Evolutionary conservation across 441 rosid genomes (phyloP).

Genomic region (Eutrema salsugineum): DNA sequence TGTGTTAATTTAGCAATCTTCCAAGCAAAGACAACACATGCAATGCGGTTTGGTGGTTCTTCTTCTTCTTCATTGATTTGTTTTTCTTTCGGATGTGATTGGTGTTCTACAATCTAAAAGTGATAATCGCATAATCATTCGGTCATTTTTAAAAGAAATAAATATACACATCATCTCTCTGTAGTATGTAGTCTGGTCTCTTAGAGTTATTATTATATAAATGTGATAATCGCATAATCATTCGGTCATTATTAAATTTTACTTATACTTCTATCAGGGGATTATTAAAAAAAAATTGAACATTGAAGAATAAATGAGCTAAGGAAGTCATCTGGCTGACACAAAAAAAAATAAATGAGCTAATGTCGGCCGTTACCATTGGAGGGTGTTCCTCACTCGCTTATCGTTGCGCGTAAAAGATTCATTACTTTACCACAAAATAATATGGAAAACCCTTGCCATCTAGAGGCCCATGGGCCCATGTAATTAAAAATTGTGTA

Average conservation of each 20-base stretch:
- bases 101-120: neutral
- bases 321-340: neutral
- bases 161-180: neutral
- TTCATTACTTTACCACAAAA: neutral
- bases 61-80: neutral
- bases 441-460: neutral
- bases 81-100: neutral
- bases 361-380: constrained; percentile 29
- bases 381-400: constrained; percentile 1
- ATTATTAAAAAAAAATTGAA: neutral
- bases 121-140: neutral
- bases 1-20: constrained; percentile 24
- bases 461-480: constrained; percentile 17
- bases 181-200: neutral
- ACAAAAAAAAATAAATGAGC: neutral
- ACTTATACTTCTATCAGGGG: neutral
- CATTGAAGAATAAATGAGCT: neutral
- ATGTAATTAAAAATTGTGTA: neutral
- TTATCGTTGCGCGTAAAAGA: neutral
- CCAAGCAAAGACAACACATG: constrained; percentile 27
- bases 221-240: no score
- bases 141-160: neutral
- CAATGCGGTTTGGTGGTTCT: constrained; percentile 17
- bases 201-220: no score
- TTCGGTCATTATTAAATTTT: no score